These are phyloP conservation scores for Camellia oleifera DNA, from an alignment of 179 eudicot species.

Conservation along the genomic window DNA sequence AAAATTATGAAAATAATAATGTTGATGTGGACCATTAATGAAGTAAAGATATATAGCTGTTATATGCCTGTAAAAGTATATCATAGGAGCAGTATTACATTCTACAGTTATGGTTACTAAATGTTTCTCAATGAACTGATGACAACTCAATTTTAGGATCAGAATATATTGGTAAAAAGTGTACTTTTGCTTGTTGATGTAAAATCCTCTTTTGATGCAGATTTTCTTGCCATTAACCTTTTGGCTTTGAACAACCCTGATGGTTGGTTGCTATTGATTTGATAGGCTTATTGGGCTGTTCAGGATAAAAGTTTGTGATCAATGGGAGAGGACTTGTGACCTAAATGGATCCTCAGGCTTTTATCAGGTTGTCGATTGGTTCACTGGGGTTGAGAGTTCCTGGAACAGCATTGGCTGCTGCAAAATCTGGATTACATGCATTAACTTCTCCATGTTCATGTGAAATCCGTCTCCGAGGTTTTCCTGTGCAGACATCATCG, in stretches of 20 bases:
- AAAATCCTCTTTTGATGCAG: neutral
- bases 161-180: neutral
- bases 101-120: neutral
- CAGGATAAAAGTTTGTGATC: neutral
- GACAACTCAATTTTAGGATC: neutral
- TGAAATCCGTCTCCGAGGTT: constrained; percentile 56
- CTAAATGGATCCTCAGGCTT: constrained; percentile 53
- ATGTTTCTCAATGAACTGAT: neutral
- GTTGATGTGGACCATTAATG: neutral
- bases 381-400: constrained; percentile 45
- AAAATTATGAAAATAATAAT: neutral
- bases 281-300: constrained; percentile 18
- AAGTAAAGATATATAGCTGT: neutral
- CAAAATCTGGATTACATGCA: constrained; percentile 26
- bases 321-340: constrained; percentile 36
- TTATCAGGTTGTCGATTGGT: constrained; percentile 43
- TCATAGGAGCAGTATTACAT: neutral
- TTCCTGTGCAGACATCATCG: constrained; percentile 45
- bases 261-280: constrained; percentile 7
- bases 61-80: neutral
- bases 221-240: neutral
- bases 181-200: neutral
- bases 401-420: constrained; percentile 19
- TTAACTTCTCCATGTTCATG: constrained; percentile 40
- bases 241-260: constrained; percentile 10